Evolutionary conservation across 208 protist genomes (phyloP), one percentile per base, ranked within the genome.

Genomic region (Blechomonas ayalai): DNA sequence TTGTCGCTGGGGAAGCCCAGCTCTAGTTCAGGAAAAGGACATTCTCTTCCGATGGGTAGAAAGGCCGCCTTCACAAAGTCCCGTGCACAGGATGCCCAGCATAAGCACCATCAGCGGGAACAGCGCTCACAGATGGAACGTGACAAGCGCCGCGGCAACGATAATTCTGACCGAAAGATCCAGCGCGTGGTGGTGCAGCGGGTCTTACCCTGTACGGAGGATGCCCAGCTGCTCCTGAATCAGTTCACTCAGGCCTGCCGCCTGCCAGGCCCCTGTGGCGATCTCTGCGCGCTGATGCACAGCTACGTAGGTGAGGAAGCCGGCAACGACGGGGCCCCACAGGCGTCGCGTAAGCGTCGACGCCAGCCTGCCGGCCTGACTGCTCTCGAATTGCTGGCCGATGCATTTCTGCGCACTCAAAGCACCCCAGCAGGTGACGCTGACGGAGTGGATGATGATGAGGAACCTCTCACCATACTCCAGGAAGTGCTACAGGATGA

Each of bases 221-320:
- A 90, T 29, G 51, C 56, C 33, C 20, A 41, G 25, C 70, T 93
- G 44, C 67, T 93, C 19, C 19, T 90, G 28, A 18, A 46, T 8
- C 85, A 87, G 58, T 89, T 92, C 41, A 41, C 73, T 8, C 74
- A 92, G 58, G 74, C 80, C 9, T 83, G 74, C 47, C 76, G 84
- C 7, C 76, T 92, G 5, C 66, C 72, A 5, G 64, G 58, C 12
- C 58, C 84, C 5, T 71, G 62, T 41, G 59, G 49, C 13, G 78
- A 89, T 40, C 59, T 92, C 16, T 92, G 83, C 47, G 19, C 59
- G 12, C 57, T 92, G 10, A 69, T 92, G 46, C 75, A 60, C 18
- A 52, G 69, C 47, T 77, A 66, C 59, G 58, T 66, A 26, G 23
- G 53, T 36, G 19, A 15, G 47, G 3, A 44, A 27, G 15, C 45